A percentile compares a stretch with the other conserved stretches of the same genome.
phyloP scores from a whole-genome alignment of 75 land plant genomes.

The Cupressus sempervirens region DNA sequence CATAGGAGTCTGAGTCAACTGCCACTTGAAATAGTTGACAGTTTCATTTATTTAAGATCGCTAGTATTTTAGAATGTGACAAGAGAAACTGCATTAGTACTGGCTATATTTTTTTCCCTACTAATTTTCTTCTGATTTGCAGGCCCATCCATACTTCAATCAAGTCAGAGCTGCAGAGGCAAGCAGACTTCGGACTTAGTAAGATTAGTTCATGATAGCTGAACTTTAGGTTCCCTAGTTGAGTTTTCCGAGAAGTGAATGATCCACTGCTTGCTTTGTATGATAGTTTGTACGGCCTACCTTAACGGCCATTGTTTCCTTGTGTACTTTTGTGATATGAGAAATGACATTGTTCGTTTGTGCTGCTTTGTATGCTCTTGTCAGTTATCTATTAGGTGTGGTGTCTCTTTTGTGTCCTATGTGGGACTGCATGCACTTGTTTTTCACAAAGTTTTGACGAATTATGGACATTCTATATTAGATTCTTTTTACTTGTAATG shows the following conservation, averaged over 20 bases:
- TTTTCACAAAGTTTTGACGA: not conserved
- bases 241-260: not conserved
- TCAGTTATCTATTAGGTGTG: not conserved
- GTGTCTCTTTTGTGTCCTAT: not conserved
- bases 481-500: not conserved
- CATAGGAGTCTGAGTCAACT: not conserved
- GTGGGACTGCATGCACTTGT: not conserved
- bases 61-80: not conserved
- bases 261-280: not conserved
- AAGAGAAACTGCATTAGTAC: not conserved
- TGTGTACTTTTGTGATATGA: slow-evolving; percentile 1
- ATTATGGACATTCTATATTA: not conserved
- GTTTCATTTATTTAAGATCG: not conserved
- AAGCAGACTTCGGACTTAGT: slow-evolving; percentile 24
- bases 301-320: not conserved
- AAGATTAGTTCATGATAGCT: not conserved
- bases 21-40: not conserved
- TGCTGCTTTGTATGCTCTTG: not conserved
- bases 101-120: not conserved
- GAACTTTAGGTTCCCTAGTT: not conserved
- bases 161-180: slow-evolving; percentile 53
- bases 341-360: not conserved
- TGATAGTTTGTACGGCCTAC: not conserved
- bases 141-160: slow-evolving; percentile 60
- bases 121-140: slow-evolving; percentile 10